Evolutionary conservation across 352 stramenopile species (phyloP), one percentile per base, ranked within the genome.

Genomic region (Pythium sukuiense): DNA sequence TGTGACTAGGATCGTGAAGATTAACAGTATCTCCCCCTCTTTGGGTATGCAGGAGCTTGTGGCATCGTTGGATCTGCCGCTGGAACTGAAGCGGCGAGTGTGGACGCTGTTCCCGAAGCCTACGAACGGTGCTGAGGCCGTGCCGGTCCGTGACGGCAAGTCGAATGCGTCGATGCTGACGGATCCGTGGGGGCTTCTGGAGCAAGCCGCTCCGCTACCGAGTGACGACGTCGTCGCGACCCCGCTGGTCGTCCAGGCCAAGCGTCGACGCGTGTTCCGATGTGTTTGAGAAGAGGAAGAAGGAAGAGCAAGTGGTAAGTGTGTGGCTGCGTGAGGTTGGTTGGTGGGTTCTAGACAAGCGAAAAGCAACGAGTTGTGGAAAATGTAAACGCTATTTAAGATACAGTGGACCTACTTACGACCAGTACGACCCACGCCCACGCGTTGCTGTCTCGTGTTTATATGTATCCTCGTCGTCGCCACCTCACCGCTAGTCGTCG

Each of bases 141-240:
- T 73, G 49, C 72, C 66, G 29, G 48, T 76, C 18, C 46, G 67
- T 27, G 62, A 68, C 33, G n/a, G 1, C 61, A 74, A 63, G 48
- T 35, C 41, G 16, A 54, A 55, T 2, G 64, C 77, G 43, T 66
- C 79, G n/a, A 71, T 70, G 11, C 69, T 79, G 14, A 71, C 93
- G 30, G 87, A 95, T 53, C 83, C 87, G 24, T 95, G 87, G 87
- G 85, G 79, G 2, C 61, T 93, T 41, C 60, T 95, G 6, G 85
- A 93, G 65, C 78, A 89, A 57, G 73, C 91, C 4, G 74, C 84
- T 2, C 70, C 90, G 45, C 71, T 93, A 4, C 84, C 87, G 30
- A 95, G 87, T 49, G 81, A 93, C 32, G 60, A 65, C 39, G 64
- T 93, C 11, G 76, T 87, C 32, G 54, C 74, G 53, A 58, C 62